Conservation (phyloP, 352 stramenopile species). For the Phytophthora fragariaefolia region DNA sequence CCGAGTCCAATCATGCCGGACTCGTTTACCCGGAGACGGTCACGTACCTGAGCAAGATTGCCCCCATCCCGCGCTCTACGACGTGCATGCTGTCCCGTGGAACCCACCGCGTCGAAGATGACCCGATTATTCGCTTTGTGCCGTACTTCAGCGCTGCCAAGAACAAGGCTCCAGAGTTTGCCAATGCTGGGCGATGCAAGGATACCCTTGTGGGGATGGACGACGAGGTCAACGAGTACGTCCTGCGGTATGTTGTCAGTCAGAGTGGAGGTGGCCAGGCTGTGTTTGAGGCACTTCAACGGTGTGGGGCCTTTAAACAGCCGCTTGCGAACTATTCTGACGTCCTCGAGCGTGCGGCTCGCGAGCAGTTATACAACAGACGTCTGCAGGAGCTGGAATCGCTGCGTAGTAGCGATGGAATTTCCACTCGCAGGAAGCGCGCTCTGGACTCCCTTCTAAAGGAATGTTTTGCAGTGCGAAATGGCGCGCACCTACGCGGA, state of each 20-base stretch:
- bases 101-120: conserved; percentile 70
- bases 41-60: conserved; percentile 51
- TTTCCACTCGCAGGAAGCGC: conserved; percentile 14
- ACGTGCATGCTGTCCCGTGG: conserved; percentile 63
- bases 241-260: conserved; percentile 66
- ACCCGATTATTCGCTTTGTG: conserved; percentile 85
- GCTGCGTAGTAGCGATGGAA: conserved; percentile 10
- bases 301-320: conserved; percentile 54
- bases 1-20: conserved; percentile 47
- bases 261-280: conserved; percentile 37
- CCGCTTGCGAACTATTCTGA: conserved; percentile 66
- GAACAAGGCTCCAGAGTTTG: conserved; percentile 38
- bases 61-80: conserved; percentile 61
- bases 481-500: conserved; percentile 27
- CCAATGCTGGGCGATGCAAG: conserved; percentile 43
- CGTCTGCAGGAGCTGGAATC: conserved; percentile 24
- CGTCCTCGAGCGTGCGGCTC: conserved; percentile 46
- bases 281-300: conserved; percentile 59
- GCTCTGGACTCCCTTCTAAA: conserved; percentile 20
- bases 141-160: conserved; percentile 55
- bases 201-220: conserved; percentile 59
- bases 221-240: conserved; percentile 69
- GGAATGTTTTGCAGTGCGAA: conserved; percentile 11
- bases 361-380: conserved; percentile 29
- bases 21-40: conserved; percentile 43